A percentile compares a stretch with the other conserved stretches of the same genome.
phyloP scores from a whole-genome alignment of 805 yeast species.

The Candida orba region DNA sequence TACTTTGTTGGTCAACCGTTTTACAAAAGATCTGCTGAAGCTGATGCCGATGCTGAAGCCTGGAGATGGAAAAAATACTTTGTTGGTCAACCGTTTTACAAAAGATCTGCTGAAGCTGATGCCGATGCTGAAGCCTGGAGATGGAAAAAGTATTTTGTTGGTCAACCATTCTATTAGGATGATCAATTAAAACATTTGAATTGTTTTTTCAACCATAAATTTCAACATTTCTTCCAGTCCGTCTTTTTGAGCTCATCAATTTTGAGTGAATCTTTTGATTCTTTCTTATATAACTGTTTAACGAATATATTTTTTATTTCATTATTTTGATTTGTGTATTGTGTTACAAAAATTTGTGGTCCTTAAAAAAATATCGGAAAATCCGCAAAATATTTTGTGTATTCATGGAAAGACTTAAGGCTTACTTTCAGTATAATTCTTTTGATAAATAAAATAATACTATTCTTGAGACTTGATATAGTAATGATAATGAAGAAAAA shows the following conservation, averaged over 20 bases:
- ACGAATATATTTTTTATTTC: too few relatives aligned
- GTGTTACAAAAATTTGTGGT: too few relatives aligned
- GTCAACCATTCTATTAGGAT: slow-evolving; percentile 15
- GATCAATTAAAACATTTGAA: background rate
- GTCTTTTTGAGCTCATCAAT: background rate
- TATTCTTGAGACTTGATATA: too few relatives aligned
- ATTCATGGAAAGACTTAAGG: too few relatives aligned
- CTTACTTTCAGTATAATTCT: too few relatives aligned
- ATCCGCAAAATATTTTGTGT: too few relatives aligned
- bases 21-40: background rate
- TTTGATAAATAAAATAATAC: too few relatives aligned
- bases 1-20: slow-evolving; percentile 14
- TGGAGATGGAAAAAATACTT: background rate
- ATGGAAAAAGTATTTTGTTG: slow-evolving; percentile 11
- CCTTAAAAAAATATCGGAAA: too few relatives aligned
- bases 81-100: background rate
- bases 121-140: slow-evolving; percentile 12
- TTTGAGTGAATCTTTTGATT: background rate
- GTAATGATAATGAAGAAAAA: too few relatives aligned
- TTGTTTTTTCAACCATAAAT: background rate
- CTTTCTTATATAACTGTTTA: slow-evolving; percentile 1
- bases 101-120: slow-evolving; percentile 7
- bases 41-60: background rate
- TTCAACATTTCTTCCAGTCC: background rate
- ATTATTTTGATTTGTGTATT: too few relatives aligned